Percentiles rank a stretch among this genome's conserved stretches.
These are phyloP conservation scores for Bolboschoenus planiculmis DNA, from an alignment of 176 grass and related monocot genomes.

Conservation along the genomic window DNA sequence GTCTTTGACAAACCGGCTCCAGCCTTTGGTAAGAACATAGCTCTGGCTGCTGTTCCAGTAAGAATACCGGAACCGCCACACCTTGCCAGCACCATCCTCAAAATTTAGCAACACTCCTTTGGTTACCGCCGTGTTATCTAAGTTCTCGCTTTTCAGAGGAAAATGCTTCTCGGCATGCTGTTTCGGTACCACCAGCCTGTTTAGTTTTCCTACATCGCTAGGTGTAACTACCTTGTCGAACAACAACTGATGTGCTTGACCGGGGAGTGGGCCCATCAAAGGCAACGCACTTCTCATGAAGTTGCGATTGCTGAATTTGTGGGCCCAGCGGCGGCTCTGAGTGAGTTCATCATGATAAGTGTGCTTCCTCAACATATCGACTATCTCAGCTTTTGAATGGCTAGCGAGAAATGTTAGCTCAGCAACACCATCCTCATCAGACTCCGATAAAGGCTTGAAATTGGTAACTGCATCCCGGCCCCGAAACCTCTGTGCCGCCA, in stretches of 20 bases:
- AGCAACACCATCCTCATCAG: background rate
- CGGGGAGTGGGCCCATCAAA: background rate
- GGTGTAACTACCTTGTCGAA: conserved; percentile 74
- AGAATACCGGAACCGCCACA: conserved; percentile 32
- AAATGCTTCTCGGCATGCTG: conserved; percentile 79
- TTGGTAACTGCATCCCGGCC: conserved; percentile 48
- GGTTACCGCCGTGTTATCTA: background rate
- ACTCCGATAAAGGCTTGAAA: conserved; percentile 34
- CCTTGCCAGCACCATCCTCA: conserved; percentile 28
- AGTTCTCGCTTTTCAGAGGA: background rate
- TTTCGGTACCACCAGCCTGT: conserved; percentile 75
- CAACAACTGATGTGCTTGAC: conserved; percentile 30
- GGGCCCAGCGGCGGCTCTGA: conserved; percentile 30
- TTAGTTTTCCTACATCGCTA: conserved; percentile 74
- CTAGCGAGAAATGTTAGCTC: conserved; percentile 46
- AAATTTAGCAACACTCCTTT: conserved; percentile 40
- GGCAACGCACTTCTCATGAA: conserved; percentile 13
- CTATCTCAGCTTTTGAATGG: conserved; percentile 69
- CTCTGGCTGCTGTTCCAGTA: conserved; percentile 51
- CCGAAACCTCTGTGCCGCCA: conserved; percentile 66
- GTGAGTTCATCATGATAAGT: conserved; percentile 60
- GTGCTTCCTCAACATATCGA: conserved; percentile 82
- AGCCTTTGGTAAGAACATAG: conserved; percentile 47
- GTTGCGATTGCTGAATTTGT: conserved; percentile 2
- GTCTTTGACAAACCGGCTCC: conserved; percentile 48